Base-by-base conservation (phyloP, 495 filamentous ascomycete genomes). In the Paragyromitra xinjiangensis region DNA sequence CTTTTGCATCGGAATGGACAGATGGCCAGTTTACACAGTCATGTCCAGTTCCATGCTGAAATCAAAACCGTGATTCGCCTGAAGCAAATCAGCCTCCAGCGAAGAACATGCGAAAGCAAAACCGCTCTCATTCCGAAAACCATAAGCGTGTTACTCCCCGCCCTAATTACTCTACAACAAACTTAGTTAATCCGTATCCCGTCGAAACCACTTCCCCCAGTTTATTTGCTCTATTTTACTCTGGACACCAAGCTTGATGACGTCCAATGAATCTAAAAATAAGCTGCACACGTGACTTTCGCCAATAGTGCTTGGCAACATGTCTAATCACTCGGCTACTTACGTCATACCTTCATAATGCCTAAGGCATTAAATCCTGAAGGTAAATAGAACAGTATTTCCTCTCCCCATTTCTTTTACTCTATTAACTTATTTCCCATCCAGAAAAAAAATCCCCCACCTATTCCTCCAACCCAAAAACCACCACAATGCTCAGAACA, bases 401-500 rank as follows among this genome's bases (percentile, higher is more conserved):
- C 56, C 56, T 61, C 53, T 7, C 14, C 29, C 29, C 19, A 5
- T 7, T 37, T 37, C 29, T n/a, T 0, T 26, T 16, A 48, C 19
- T 22, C 11, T 22, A 55, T 26, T 22, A 34, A 29, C 55, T 14
- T 58, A 6, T 34, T 5, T 7, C 55, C 56, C 9, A n/a, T 61
- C 56, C 4, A 16, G 11, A 12, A 39, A 39, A 39, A 16, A 61
- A 8, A 6, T 39, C n/a, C 16, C n/a, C 29, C 1, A 7, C 29
- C 14, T 29, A 61, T n/a, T 61, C 9, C 9, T 51, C 6, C 7
- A 56, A 11, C 22, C 22, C 29, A 48, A 26, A 42, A 22, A 62
- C 14, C 19, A 22, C 39, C 24, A 22, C 26, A 45, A 76, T 77
- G 74, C 62, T 77, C 19, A 64, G 69, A 29, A 61, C 74, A 24